These are phyloP conservation scores for Erodium texanum DNA, from an alignment of 441 rosid genomes.

Conservation along the genomic window DNA sequence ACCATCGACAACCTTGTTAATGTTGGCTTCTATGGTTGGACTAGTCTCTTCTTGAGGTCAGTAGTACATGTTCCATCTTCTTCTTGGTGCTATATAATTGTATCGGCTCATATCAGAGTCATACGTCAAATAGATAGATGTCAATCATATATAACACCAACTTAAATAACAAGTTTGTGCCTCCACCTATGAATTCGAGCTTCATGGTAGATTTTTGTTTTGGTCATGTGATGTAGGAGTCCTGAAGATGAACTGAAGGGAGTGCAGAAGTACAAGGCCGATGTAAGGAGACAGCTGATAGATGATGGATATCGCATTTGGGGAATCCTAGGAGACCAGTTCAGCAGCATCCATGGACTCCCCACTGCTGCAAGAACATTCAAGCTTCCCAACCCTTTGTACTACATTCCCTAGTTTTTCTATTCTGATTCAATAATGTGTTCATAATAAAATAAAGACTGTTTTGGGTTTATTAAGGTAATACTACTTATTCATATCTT, in stretches of 20 bases:
- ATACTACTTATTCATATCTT: too few relatives aligned
- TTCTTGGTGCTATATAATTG: neutral
- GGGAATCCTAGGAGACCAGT: neutral
- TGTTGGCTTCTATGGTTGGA: slow-evolving; percentile 2
- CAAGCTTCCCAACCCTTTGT: neutral
- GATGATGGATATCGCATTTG: neutral
- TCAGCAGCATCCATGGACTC: slow-evolving; percentile 4
- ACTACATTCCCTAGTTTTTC: neutral
- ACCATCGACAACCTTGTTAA: slow-evolving; percentile 4
- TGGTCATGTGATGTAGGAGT: neutral
- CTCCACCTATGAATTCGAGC: too few relatives aligned
- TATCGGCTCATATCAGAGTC: neutral
- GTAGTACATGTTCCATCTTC: neutral
- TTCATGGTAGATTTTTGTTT: neutral
- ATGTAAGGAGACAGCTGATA: neutral
- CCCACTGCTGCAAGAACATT: slow-evolving; percentile 1
- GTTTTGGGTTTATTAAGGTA: too few relatives aligned
- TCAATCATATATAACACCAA: too few relatives aligned
- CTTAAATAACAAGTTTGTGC: too few relatives aligned
- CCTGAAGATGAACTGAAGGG: neutral
- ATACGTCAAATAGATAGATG: too few relatives aligned
- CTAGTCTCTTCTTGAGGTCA: neutral
- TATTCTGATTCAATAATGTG: neutral
- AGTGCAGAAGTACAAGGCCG: neutral
- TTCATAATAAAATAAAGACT: too few relatives aligned